Evolutionary conservation across 2,329 filamentous ascomycete genomes (phyloP), one percentile per base, ranked within the genome.

Genomic region (Bretziella fagacearum): DNA sequence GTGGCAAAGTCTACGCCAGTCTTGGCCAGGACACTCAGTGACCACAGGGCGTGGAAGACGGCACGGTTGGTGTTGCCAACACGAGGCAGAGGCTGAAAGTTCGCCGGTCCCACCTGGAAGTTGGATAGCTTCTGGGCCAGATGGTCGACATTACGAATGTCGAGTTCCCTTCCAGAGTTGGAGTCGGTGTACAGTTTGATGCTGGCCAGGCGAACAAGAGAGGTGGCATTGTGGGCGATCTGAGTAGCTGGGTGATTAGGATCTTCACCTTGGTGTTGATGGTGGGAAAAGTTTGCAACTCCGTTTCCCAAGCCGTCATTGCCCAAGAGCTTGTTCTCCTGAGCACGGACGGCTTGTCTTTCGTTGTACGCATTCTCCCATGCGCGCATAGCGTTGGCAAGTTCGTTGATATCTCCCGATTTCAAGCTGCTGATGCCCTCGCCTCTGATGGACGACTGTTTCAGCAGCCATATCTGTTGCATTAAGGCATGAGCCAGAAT

Each of bases 401-500:
- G 67, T 44, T 74, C 70, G 30, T 75, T 71, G 2, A 75, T 66
- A 49, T 77, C 71, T 37, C 74, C 70, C 0, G 65, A 61, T 39
- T 69, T 68, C 51, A 76, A 56, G 0, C 66, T 69, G 23, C 70
- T 62, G 29, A 71, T 66, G 2, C 64, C 60, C 17, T 70, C 70
- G 1, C 64, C 59, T 2, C 66, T 65, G 42, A 76, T 68, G 0
- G 69, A 73, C 0, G 73, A 75, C 55, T 80, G 74, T 54, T 80
- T 79, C 18, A 81, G 59, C 30, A 83, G 65, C 57, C 79, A 84
- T 13, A 84, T 77, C 52, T 83, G 78, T 54, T 84, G 80, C 8
- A 84, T 70, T 20, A 85, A 58, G 3, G 78, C 79, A 55, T 84
- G 79, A 2, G 84, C 79, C 27, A 85, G 64, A 6, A 82, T 71